Evolutionary conservation across 352 stramenopile species (phyloP).

Genomic region (Thalassiosira mediterranea): DNA sequence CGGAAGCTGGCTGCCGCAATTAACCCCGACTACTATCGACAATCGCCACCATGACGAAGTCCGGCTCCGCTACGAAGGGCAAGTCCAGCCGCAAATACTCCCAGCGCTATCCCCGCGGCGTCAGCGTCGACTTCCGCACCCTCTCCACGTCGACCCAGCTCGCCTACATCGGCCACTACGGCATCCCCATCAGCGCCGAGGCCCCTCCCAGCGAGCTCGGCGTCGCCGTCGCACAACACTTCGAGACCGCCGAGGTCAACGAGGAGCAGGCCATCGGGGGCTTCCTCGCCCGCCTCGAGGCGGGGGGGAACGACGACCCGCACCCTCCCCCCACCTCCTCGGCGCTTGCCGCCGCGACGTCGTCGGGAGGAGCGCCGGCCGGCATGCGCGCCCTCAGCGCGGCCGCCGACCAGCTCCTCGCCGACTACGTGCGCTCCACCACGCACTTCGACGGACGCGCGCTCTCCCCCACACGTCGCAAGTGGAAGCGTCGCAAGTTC

Average conservation of each 20-base stretch:
- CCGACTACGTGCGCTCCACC: conserved; percentile 74
- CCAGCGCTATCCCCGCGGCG: conserved; percentile 73
- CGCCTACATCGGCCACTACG: conserved; percentile 80
- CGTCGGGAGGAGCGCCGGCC: too few relatives aligned
- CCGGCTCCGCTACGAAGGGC: not conserved
- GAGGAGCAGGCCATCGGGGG: conserved; percentile 82
- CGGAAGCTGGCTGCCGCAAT: too few relatives aligned
- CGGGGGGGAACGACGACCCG: conserved; percentile 47
- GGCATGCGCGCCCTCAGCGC: conserved; percentile 9
- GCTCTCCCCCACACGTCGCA: conserved; percentile 42
- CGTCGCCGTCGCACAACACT: conserved; percentile 81
- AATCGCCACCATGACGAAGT: not conserved
- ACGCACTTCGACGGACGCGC: conserved; percentile 61
- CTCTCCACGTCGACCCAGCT: conserved; percentile 68
- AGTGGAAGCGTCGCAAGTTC: conserved; percentile 73
- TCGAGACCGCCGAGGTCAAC: conserved; percentile 80
- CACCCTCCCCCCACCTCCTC: conserved; percentile 8
- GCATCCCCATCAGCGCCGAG: conserved; percentile 67
- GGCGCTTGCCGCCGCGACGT: too few relatives aligned
- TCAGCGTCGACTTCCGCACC: conserved; percentile 82
- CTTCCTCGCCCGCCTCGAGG: conserved; percentile 74
- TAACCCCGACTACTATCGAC: too few relatives aligned
- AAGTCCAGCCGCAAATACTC: conserved; percentile 45
- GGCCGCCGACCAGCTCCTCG: conserved; percentile 39
- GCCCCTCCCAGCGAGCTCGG: conserved; percentile 80